Evolutionary conservation across 495 filamentous ascomycete species (phyloP), one percentile per base, ranked within the genome.

Genomic region (Penicillium turbatum): DNA sequence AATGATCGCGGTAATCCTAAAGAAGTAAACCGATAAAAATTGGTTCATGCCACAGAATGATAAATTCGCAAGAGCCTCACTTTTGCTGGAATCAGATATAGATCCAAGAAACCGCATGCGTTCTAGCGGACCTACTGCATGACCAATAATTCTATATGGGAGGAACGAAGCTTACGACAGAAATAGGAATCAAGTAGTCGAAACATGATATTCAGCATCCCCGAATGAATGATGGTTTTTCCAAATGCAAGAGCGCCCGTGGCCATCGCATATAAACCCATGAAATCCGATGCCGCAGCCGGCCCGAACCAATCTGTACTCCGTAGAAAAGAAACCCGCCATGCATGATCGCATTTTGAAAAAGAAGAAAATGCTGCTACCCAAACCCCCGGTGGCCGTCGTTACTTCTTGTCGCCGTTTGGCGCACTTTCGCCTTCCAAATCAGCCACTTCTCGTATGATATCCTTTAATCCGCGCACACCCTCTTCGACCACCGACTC

Each of bases 361-460:
- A 24, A 2, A 49, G 26, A 24, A 24, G 4, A 2, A 49, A 19
- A 51, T 47, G 10, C 38, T 46, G 17, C 5, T 44, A 21, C 24
- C 29, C 41, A 45, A 24, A 19, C 26, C 13, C 16, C 15, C 27
- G 21, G 29, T 27, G 10, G 12, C 41, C 16, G 16, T 27, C 46
- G 26, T 63, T 54, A 62, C 32, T 66, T 63, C 51, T 62, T 64
- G 37, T 68, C 62, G 29, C 65, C 67, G 16, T 70, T 72, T n/a
- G 50, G 45, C 31, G 51, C 45, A 40, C 52, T 64, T 48, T 79
- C 73, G 26, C 73, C 76, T 31, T 78, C 72, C 32, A 79, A 59
- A 9, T 76, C 68, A 26, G 76, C 72, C 53, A 80, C 72, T 48
- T 79, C 76, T 30, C 77, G 65, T 43, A 80, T 49, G 3, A 76